Percentiles rank a stretch among this genome's conserved stretches.
Evolutionary conservation across 148 eudicot genomes (phyloP).

Genomic region (Fagopyrum homotropicum): DNA sequence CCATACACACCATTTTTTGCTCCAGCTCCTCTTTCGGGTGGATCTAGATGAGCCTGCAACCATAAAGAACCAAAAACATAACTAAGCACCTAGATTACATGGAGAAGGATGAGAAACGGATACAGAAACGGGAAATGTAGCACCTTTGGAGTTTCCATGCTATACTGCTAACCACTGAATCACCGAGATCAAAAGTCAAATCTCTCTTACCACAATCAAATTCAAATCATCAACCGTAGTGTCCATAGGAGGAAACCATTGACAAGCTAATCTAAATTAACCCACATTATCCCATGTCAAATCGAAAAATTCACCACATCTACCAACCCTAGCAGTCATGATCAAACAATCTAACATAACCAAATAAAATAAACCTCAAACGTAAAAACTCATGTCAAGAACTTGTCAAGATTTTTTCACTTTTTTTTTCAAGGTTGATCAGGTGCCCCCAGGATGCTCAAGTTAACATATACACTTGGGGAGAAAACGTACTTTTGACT

Average conservation of each 20-base stretch:
- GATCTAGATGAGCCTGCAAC: slow-evolving; percentile 61
- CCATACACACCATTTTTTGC: slow-evolving; percentile 44
- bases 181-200: not conserved
- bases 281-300: not conserved
- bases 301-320: too few relatives aligned
- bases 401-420: too few relatives aligned
- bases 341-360: slow-evolving; percentile 13
- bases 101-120: too few relatives aligned
- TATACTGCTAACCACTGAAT: too few relatives aligned
- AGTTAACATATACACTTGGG: too few relatives aligned
- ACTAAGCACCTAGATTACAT: not conserved
- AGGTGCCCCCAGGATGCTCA: too few relatives aligned
- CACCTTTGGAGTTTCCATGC: too few relatives aligned
- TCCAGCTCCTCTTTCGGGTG: slow-evolving; percentile 40
- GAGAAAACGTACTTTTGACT: too few relatives aligned
- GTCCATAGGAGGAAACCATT: not conserved
- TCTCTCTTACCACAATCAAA: not conserved
- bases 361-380: slow-evolving; percentile 10
- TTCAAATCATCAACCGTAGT: too few relatives aligned
- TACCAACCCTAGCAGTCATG: not conserved
- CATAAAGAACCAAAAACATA: not conserved
- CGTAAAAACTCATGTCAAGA: not conserved
- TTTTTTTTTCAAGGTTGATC: too few relatives aligned
- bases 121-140: too few relatives aligned
- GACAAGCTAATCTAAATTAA: not conserved